Evolutionary conservation across 2,329 filamentous ascomycete genomes (phyloP).

Genomic region (Thelonectria rubi): DNA sequence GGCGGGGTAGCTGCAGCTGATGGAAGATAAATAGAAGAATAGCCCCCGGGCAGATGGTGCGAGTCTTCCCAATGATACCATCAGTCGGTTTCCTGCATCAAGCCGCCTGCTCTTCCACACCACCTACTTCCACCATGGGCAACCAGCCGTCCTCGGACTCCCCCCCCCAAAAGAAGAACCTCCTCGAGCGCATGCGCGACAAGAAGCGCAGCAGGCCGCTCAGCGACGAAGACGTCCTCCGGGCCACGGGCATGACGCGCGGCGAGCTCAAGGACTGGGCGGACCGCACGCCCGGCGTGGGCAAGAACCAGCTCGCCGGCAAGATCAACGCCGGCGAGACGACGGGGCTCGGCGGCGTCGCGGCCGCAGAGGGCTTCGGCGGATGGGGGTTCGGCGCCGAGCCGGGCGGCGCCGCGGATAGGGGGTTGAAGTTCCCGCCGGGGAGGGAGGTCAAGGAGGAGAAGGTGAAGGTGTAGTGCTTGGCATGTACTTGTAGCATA

Average conservation of each 20-base stretch:
- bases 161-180: slow-evolving; percentile 40
- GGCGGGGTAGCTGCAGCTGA: background rate
- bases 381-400: slow-evolving; percentile 48
- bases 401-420: slow-evolving; percentile 38
- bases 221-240: slow-evolving; percentile 51
- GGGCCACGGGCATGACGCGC: slow-evolving; percentile 53
- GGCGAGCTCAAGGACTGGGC: slow-evolving; percentile 50
- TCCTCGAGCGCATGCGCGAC: slow-evolving; percentile 45
- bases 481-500: background rate
- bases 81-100: no score
- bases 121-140: background rate
- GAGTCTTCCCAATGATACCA: no score
- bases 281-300: slow-evolving; percentile 51
- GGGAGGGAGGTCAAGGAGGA: slow-evolving; percentile 8
- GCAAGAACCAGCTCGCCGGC: slow-evolving; percentile 51
- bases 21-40: background rate
- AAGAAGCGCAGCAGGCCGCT: slow-evolving; percentile 45
- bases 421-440: slow-evolving; percentile 51
- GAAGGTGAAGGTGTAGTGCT: background rate
- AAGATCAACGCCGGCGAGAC: slow-evolving; percentile 43
- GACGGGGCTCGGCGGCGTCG: slow-evolving; percentile 44
- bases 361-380: slow-evolving; percentile 44
- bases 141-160: slow-evolving; percentile 14
- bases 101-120: background rate
- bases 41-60: background rate